Evolutionary conservation across 1,139 yeast genomes (phyloP).

Genomic region (Protomyces gravidus): DNA sequence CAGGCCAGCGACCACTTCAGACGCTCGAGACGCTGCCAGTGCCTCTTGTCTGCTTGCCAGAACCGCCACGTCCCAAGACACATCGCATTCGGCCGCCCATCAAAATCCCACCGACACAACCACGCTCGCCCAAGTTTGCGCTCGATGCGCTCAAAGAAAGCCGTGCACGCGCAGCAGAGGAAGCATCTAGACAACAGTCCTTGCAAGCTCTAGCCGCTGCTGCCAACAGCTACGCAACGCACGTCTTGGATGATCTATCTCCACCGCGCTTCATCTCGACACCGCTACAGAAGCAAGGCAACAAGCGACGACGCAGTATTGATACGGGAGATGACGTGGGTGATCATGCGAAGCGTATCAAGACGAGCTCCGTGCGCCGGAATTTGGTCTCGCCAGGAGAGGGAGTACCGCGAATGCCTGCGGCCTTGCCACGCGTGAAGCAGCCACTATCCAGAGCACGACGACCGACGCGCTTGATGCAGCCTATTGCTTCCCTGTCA

Average conservation of each 20-base stretch:
- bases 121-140: not conserved
- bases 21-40: not conserved
- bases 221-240: not conserved
- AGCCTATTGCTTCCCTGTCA: not conserved
- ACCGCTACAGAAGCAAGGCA: not conserved
- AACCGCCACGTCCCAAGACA: not conserved
- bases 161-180: not conserved
- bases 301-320: not conserved
- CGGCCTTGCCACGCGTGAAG: no score
- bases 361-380: no score
- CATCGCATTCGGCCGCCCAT: not conserved
- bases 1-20: not conserved
- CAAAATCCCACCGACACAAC: not conserved
- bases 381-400: no score
- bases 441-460: no score
- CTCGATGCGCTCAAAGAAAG: not conserved
- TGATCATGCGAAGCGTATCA: no score
- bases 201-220: not conserved
- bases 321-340: no score
- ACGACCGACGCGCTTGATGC: not conserved
- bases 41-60: not conserved
- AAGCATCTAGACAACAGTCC: not conserved
- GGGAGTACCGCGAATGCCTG: no score
- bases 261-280: not conserved
- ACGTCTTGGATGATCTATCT: not conserved